Percentiles rank a stretch among this genome's conserved stretches.
phyloP scores from a whole-genome alignment of 768 basidiomycete species.

The Jaapia argillacea region DNA sequence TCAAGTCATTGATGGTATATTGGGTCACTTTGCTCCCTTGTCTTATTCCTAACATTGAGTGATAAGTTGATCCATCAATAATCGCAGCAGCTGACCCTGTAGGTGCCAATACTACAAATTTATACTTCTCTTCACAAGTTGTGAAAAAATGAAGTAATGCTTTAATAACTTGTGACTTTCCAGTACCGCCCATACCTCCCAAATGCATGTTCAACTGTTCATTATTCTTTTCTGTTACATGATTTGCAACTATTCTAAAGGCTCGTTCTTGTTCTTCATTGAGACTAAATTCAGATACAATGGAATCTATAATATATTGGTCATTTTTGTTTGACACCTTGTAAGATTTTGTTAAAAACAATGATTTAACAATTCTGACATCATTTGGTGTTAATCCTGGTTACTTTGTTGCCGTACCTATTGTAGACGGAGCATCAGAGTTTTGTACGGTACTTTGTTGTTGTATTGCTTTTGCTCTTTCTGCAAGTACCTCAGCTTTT shows the following conservation, averaged over 20 bases:
- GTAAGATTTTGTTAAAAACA: not conserved
- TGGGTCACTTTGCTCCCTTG: not conserved
- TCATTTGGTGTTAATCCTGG: not conserved
- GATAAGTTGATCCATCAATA: slow-evolving; percentile 5
- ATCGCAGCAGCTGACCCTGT: slow-evolving; percentile 5
- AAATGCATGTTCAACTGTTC: slow-evolving; percentile 5
- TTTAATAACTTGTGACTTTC: slow-evolving; percentile 6
- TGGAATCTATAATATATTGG: not conserved
- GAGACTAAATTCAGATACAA: not conserved
- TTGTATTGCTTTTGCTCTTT: not conserved
- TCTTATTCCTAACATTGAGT: slow-evolving; percentile 3
- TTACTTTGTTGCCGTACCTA: not conserved
- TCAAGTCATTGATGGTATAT: not conserved
- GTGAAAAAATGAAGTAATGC: slow-evolving; percentile 3
- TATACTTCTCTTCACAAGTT: not conserved
- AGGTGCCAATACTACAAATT: slow-evolving; percentile 3
- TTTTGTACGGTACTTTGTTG: not conserved
- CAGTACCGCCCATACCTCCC: slow-evolving; percentile 6
- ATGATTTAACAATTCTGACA: not conserved
- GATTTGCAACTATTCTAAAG: slow-evolving; percentile 4
- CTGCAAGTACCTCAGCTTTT: not conserved
- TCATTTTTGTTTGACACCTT: not conserved
- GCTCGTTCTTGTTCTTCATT: slow-evolving; percentile 5
- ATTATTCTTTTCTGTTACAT: not conserved
- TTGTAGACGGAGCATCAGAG: not conserved